Evolutionary conservation across 1,284 basidiomycete species (phyloP), one percentile per base, ranked within the genome.

Genomic region (Cryptococcus sp.): DNA sequence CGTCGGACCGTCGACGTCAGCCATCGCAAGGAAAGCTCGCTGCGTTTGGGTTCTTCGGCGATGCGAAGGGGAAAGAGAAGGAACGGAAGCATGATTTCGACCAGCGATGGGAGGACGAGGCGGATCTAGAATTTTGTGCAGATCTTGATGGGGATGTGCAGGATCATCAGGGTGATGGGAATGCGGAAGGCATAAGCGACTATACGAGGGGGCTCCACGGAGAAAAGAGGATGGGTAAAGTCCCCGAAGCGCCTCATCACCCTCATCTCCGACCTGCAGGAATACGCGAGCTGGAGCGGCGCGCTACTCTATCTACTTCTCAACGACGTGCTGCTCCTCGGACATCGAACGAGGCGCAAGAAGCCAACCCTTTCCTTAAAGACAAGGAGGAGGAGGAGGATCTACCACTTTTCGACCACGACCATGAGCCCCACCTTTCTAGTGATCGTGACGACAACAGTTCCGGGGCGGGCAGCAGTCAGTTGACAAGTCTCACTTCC

Each of bases 231-330:
- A 19, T 71, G 16, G 43, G 35, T 13, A 60, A 52, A 10, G 69
- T 74, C 0, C 73, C 75, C 10, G 63, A 63, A 22, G 61, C 75
- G 8, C 75, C 75, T 1, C 63, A 61, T 35, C 75, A 76, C 56
- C 75, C 75, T 0, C 58, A 54, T 10, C 54, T 75, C 0, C 67
- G 70, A 25, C 62, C 67, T 0, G 66, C 68, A 1, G 75, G 75
- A 3, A 57, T 75, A 4, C 57, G 62, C 1, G 73, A 70, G 53
- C 40, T 73, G 5, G 35, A 62, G n/a, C 52, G 54, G 17, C 60
- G 72, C n/a, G 55, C 43, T 15, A 38, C 42, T 30, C 20, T 41
- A 54, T 30, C 23, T 17, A 30, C 8, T 25, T 48, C 47, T 35
- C 30, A 35, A 43, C 6, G 27, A 25, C 11, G 20, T 3, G 4